Conservation (phyloP, 192 early-diverging fungal genomes). For the Gigaspora rosea region DNA sequence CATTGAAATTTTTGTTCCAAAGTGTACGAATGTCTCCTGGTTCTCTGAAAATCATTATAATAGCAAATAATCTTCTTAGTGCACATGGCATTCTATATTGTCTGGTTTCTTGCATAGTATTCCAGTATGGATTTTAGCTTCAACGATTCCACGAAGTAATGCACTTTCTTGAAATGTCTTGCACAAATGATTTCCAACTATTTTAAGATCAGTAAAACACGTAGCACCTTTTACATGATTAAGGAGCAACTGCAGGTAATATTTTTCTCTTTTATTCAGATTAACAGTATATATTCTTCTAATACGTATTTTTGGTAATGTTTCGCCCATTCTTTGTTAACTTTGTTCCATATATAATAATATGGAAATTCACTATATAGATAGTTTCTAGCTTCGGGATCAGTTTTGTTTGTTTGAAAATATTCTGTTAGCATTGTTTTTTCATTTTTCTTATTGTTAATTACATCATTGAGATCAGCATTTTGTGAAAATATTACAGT, state of each 20-base stretch:
- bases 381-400: not conserved
- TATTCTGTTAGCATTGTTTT: constrained; percentile 23
- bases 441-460: too few relatives aligned
- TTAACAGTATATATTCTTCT: not conserved
- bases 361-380: constrained; percentile 24
- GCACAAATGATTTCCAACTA: not conserved
- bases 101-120: constrained; percentile 24
- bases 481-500: too few relatives aligned
- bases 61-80: constrained; percentile 31
- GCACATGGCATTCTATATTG: not conserved
- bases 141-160: constrained; percentile 15
- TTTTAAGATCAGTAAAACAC: constrained; percentile 21
- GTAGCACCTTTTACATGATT: constrained; percentile 18
- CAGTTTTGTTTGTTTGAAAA: constrained; percentile 9
- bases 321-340: not conserved
- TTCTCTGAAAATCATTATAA: not conserved
- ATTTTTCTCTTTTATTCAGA: constrained; percentile 11
- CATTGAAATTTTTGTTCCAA: not conserved
- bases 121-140: constrained; percentile 30
- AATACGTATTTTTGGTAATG: not conserved
- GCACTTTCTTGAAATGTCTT: constrained; percentile 29
- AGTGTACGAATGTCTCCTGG: not conserved
- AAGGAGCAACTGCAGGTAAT: constrained; percentile 34
- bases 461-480: too few relatives aligned
- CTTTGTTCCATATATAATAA: not conserved